Conservation (phyloP, 257 asterid genomes). For the Sherardia arvensis region DNA sequence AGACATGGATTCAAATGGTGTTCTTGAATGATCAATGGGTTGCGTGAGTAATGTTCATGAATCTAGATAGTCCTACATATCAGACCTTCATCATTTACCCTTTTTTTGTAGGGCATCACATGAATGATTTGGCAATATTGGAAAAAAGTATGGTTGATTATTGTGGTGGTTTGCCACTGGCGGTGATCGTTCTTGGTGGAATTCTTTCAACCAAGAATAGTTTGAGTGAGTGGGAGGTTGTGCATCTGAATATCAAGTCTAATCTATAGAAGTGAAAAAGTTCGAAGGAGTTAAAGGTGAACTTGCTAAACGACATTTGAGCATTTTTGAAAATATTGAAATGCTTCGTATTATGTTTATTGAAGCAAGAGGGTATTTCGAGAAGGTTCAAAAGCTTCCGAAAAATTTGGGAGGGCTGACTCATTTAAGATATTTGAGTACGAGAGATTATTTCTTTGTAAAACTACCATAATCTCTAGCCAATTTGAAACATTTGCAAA, state of each 20-base stretch:
- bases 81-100: too few species aligned
- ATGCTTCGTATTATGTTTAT: slow-evolving; percentile 10
- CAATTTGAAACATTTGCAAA: too few species aligned
- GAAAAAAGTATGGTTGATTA: neutral
- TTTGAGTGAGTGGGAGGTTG: neutral
- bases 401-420: neutral
- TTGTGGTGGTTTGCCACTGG: neutral
- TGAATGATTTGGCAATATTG: neutral
- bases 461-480: too few species aligned
- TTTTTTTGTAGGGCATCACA: neutral
- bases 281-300: neutral
- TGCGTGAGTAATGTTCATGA: too few species aligned
- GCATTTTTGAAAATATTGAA: neutral
- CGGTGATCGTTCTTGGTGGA: neutral
- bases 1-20: too few species aligned
- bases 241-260: neutral
- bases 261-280: neutral
- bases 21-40: too few species aligned
- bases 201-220: neutral
- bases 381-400: neutral
- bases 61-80: too few species aligned
- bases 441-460: too few species aligned
- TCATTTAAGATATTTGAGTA: slow-evolving; percentile 19
- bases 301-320: neutral
- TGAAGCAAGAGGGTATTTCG: slow-evolving; percentile 3